Base-by-base conservation (phyloP, 108 stramenopile species). In the Heterococcus sp. region DNA sequence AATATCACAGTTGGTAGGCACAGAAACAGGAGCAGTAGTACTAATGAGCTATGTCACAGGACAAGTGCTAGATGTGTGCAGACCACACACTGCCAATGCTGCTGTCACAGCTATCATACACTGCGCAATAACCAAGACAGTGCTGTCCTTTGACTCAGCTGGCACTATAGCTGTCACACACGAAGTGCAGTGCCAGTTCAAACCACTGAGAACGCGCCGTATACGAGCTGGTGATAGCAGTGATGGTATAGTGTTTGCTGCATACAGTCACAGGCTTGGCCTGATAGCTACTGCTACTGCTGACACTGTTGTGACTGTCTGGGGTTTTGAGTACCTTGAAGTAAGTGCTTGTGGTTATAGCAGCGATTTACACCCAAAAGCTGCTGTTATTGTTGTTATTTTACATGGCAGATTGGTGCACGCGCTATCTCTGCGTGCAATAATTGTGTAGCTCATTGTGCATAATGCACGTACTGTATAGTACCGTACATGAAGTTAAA, bases 1-100 rank as follows among this genome's bases (percentile, higher is more conserved):
- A n/a, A n/a, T n/a, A n/a, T n/a, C n/a, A n/a, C n/a, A n/a, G 32
- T 31, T 82, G 0, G 58, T 82, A 26, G 81, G 71, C 2, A 82
- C 73, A 36, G 81, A 82, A 26, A 68, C 68, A 29, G 81, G 81
- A 0, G 36, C 46, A 1, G 5, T 82, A 26, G 32, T 72, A n/a
- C 73, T 82, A 1, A 5, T 82, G 1, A 82, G 73, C 67, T 82
- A 82, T 34, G 65, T 82, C 21, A 82, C 81, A 3, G 81, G 81
- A 58, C 46, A 58, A 21, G 46, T 58, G 46, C 46, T 58, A 14
- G 46, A 58, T 21, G 21, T 58, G 46, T 58, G 46, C 46, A 8
- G 46, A 14, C 46, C 46, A 21, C 46, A 58, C 46, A 58, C 8
- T 8, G 46, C 14, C 46, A n/a, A n/a, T n/a, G 46, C 21, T 21